Percentiles rank a stretch among this genome's conserved stretches.
Conservation (phyloP, 768 basidiomycete species). For the Boletus pseudo-olivaceus region DNA sequence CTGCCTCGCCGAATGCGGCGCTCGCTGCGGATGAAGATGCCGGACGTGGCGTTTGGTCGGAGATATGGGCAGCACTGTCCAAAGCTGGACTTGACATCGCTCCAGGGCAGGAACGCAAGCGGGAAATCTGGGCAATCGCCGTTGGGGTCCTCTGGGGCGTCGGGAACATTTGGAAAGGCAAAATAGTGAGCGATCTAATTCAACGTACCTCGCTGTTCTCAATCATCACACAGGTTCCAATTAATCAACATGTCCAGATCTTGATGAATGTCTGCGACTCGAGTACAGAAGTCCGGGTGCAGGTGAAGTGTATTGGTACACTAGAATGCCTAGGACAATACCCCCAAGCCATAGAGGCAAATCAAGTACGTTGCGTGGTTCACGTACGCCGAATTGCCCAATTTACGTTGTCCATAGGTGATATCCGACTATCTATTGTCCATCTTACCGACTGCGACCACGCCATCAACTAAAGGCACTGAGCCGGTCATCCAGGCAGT, state of each 20-base stretch:
- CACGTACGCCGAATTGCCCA: neutral
- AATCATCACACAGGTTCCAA: constrained; percentile 42
- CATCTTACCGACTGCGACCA: constrained; percentile 45
- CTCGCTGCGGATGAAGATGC: constrained; percentile 44
- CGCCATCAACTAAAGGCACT: constrained; percentile 43
- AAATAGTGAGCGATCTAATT: constrained; percentile 43
- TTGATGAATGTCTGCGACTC: constrained; percentile 65
- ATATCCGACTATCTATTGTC: constrained; percentile 69
- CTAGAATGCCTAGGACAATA: constrained; percentile 80
- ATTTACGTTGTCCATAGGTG: constrained; percentile 35
- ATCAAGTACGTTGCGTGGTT: constrained; percentile 31
- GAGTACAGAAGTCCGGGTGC: constrained; percentile 49
- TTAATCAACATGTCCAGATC: constrained; percentile 57
- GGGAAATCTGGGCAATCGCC: constrained; percentile 75
- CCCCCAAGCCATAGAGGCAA: constrained; percentile 59
- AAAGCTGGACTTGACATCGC: constrained; percentile 57
- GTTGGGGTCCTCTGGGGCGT: constrained; percentile 87
- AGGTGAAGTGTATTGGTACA: constrained; percentile 81
- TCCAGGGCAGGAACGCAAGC: constrained; percentile 62
- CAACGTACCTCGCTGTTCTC: constrained; percentile 1
- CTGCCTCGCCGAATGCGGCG: constrained; percentile 42
- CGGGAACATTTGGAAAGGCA: constrained; percentile 70
- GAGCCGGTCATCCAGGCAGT: constrained; percentile 75
- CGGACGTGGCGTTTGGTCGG: constrained; percentile 59
- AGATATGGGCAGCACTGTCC: constrained; percentile 60